phyloP scores from a whole-genome alignment of 2,329 filamentous ascomycete species.

The Cercospora beticola region DNA sequence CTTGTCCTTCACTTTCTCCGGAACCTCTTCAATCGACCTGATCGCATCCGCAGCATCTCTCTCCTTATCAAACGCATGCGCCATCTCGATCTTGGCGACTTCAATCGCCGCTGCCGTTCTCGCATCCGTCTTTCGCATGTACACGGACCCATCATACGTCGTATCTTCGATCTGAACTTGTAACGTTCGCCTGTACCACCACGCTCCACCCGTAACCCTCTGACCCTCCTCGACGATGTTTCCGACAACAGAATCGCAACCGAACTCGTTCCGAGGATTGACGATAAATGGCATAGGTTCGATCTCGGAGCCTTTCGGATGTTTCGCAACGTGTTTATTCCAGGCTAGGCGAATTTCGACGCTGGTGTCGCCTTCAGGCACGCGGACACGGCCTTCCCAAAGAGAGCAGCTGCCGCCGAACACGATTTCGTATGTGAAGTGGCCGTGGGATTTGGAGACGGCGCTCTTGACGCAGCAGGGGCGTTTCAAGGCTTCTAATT shows the following conservation, averaged over 20 bases:
- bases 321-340: not conserved
- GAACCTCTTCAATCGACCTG: not conserved
- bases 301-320: not conserved
- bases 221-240: not conserved
- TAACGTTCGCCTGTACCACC: slow-evolving; percentile 3
- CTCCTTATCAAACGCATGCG: not conserved
- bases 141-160: not conserved
- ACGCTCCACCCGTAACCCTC: not conserved
- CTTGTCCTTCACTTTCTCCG: not conserved
- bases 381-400: slow-evolving; percentile 34
- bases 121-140: not conserved
- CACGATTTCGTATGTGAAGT: not conserved
- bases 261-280: not conserved
- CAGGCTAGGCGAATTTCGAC: slow-evolving; percentile 3
- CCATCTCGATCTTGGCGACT: not conserved
- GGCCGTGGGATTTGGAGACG: not conserved
- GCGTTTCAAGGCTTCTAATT: not conserved
- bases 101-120: not conserved
- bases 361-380: not conserved
- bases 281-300: not conserved
- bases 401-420: slow-evolving; percentile 27
- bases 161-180: not conserved
- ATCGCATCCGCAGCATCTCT: not conserved
- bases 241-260: not conserved
- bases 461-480: not conserved